Evolutionary conservation across 2,329 filamentous ascomycete species (phyloP), one percentile per base, ranked within the genome.

Genomic region (Coniella lustricola): DNA sequence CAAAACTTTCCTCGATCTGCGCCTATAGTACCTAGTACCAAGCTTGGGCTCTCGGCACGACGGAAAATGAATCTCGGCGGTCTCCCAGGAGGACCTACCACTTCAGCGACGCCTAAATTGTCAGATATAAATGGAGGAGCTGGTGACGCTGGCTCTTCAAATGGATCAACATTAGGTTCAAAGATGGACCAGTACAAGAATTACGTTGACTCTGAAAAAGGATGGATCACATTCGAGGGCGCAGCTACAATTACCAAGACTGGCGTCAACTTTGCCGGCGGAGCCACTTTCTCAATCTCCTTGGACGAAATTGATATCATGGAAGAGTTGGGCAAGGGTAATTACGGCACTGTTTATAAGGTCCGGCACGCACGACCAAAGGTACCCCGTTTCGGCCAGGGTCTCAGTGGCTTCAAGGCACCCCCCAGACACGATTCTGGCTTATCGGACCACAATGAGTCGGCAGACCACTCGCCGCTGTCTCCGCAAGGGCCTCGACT

Each of bases 291-390:
- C 67, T 89, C 78, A 60, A 97, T 98, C 61, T 97, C 91, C 3
- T 74, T 98, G 36, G 91, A 98, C 61, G 91, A 98, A 65, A 87
- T 98, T 5, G 89, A 97, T 59, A 91, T 88, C 1, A 64, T 97
- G 50, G 89, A 91, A 53, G 93, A 98, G 70, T 72, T 98, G 12
- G 93, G 93, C 40, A 98, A 97, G 67, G 93, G 93, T 35, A 98
- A 98, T 64, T 98, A 98, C 60, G 93, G 93, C 52, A 97, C 91
- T 1, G 93, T 98, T 3, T 97, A 95, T 76, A 96, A 93, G 66
- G 93, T 97, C 49, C 82, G 85, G 59, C 93, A 98, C 68, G 82
- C 86, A 49, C 84, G 89, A 60, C 76, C 75, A 12, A 67, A 68
- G 44, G 66, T 71, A 16, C 77, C 77, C 1, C 73, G 79, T 32